These are phyloP conservation scores for Sinapis alba DNA, from an alignment of 441 rosid species.

Conservation along the genomic window DNA sequence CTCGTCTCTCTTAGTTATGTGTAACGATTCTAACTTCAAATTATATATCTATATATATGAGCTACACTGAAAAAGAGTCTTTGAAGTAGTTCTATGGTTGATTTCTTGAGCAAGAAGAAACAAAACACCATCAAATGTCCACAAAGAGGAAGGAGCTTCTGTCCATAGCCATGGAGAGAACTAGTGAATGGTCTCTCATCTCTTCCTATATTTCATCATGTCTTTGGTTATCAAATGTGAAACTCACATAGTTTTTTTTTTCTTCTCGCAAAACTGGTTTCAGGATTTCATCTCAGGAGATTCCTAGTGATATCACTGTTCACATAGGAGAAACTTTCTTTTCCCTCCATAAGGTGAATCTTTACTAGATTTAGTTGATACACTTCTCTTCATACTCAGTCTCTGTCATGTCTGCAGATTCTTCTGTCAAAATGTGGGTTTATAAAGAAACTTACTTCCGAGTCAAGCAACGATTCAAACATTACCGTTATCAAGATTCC, in stretches of 20 bases:
- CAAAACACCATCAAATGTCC: conserved; percentile 45
- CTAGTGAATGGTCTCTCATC: conserved; percentile 75
- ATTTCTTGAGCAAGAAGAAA: conserved; percentile 39
- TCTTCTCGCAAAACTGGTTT: conserved; percentile 15
- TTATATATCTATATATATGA: background rate
- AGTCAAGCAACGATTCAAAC: conserved; percentile 50
- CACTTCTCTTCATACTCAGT: background rate
- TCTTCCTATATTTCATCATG: background rate
- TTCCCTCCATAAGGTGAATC: conserved; percentile 75
- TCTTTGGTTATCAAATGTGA: background rate
- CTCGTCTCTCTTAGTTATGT: conserved; percentile 15
- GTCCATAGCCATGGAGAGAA: conserved; percentile 89
- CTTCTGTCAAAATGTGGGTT: conserved; percentile 65
- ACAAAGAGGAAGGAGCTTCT: conserved; percentile 71
- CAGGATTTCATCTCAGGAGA: conserved; percentile 92
- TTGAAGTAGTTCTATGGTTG: conserved; percentile 16
- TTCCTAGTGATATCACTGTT: conserved; percentile 77
- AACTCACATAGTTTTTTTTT: background rate
- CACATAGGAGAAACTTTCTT: conserved; percentile 69
- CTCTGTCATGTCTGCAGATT: conserved; percentile 44
- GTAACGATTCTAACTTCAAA: conserved; percentile 6
- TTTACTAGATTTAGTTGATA: background rate
- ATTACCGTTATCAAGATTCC: conserved; percentile 45
- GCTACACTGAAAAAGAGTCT: background rate
- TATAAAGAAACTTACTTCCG: conserved; percentile 49